Evolutionary conservation across 192 early-diverging fungal genomes (phyloP), one percentile per base, ranked within the genome.

Genomic region (Globomyces pollinis-pini): DNA sequence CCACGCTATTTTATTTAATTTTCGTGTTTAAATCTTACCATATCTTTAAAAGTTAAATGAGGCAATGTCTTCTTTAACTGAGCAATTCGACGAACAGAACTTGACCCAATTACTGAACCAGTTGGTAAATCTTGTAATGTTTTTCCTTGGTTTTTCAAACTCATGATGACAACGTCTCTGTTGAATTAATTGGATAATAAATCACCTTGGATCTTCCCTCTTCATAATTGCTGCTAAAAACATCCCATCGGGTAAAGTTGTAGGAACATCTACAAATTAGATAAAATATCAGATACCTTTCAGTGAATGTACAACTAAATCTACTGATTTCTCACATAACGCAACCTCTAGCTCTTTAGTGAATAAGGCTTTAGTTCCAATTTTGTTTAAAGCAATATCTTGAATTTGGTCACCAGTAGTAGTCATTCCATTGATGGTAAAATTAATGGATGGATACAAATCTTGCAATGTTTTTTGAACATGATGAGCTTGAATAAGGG

Each of bases 211-310:
- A 68, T 98, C 87, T 57, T 89, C 93, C n/a, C 95, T 73, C 67
- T 88, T 79, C 50, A 88, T 66, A 21, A 95, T 78, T 0, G 92
- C 92, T 1, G 83, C 90, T 28, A 98, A 62, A 0, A 65, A 42
- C 89, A 96, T 93, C 35, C 88, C 87, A 4, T 68, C 64, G 7
- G 93, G 92, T 35, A 95, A 63, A 26, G 69, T 76, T 23, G 95
- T 95, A 11, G 91, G 91, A 49, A 98, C 70, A 62, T 98, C 95
- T n/a, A n/a, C n/a, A n/a, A n/a, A n/a, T n/a, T n/a, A n/a, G n/a
- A n/a, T n/a, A n/a, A n/a, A n/a, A n/a, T n/a, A n/a, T n/a, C n/a
- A n/a, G n/a, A n/a, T n/a, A n/a, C n/a, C n/a, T 71, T 98, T 98
- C 31, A 96, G 77, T 18, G 89, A 90, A 63, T 98, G 95, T 2